Evolutionary conservation across 2,329 filamentous ascomycete species (phyloP).

Genomic region (Aspergillus jensenii): DNA sequence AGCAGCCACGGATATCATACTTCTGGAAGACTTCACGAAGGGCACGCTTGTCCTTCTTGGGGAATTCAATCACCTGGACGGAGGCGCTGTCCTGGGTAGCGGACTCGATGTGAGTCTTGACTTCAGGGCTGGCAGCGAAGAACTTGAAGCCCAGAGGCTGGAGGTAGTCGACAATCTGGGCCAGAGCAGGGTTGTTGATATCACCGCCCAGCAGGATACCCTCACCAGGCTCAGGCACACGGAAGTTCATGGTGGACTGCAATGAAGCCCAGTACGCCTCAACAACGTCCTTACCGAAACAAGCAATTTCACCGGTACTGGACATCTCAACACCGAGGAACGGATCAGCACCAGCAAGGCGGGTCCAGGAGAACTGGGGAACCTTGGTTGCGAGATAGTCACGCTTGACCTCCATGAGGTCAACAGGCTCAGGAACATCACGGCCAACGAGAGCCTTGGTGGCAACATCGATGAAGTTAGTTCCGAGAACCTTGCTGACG

Average conservation of each 20-base stretch:
- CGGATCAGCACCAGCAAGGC: constrained; percentile 92
- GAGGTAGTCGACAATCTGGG: constrained; percentile 80
- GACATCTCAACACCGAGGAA: constrained; percentile 98
- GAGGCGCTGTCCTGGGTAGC: constrained; percentile 64
- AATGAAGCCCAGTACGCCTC: constrained; percentile 98
- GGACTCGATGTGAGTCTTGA: constrained; percentile 81
- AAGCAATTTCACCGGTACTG: constrained; percentile 95
- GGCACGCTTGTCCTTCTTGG: constrained; percentile 91
- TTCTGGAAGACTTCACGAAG: constrained; percentile 94
- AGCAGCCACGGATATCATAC: constrained; percentile 92
- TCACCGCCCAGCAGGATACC: constrained; percentile 94
- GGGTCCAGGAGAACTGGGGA: constrained; percentile 98
- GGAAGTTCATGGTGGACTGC: constrained; percentile 99
- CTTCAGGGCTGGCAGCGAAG: constrained; percentile 75
- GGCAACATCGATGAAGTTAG: constrained; percentile 94
- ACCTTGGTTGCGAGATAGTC: constrained; percentile 97
- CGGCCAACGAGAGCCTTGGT: constrained; percentile 87
- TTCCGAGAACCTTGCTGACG: constrained; percentile 92
- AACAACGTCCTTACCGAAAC: constrained; percentile 92
- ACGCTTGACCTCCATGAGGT: constrained; percentile 85
- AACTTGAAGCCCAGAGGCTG: constrained; percentile 91
- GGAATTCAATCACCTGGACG: constrained; percentile 94
- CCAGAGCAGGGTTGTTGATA: constrained; percentile 66
- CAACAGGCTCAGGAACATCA: constrained; percentile 77
- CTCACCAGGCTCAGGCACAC: constrained; percentile 88